These are phyloP conservation scores for Wolfiporia cocos DNA, from an alignment of 1,284 basidiomycete species.

Conservation along the genomic window DNA sequence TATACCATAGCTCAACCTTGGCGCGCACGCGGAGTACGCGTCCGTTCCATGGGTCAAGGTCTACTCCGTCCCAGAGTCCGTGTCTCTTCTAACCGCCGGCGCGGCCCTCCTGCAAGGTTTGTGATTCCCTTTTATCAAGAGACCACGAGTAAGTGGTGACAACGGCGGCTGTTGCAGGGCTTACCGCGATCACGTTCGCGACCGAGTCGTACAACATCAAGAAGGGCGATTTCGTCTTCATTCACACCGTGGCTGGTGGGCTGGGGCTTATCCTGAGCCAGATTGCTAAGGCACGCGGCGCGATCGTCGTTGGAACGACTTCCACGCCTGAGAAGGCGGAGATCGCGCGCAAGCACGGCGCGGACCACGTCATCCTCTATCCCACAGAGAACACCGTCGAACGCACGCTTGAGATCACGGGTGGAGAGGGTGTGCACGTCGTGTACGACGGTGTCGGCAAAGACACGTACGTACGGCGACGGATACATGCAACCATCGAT, in stretches of 20 bases:
- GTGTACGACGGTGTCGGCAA: constrained; percentile 94
- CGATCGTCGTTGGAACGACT: constrained; percentile 91
- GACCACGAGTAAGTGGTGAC: too few species aligned
- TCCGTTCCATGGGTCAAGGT: constrained; percentile 60
- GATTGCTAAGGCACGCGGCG: constrained; percentile 67
- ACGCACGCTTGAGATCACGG: constrained; percentile 75
- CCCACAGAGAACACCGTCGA: constrained; percentile 64
- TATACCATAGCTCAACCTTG: constrained; percentile 20
- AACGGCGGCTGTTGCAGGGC: constrained; percentile 12
- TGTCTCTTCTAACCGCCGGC: constrained; percentile 65
- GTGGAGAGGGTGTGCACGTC: constrained; percentile 80
- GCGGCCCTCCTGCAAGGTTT: constrained; percentile 65
- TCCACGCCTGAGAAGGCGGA: constrained; percentile 82
- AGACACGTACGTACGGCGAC: constrained; percentile 60
- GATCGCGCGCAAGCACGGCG: constrained; percentile 78
- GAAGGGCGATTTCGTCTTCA: constrained; percentile 65
- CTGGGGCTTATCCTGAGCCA: constrained; percentile 60
- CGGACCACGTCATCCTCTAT: constrained; percentile 85
- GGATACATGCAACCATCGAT: not conserved
- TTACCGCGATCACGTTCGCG: constrained; percentile 79
- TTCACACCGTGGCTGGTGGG: constrained; percentile 89
- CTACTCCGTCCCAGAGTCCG: constrained; percentile 51
- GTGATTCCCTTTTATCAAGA: not conserved
- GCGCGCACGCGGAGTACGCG: constrained; percentile 73
- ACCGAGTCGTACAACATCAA: constrained; percentile 83